Evolutionary conservation across 768 basidiomycete genomes (phyloP).

Genomic region (Suillus sp.): DNA sequence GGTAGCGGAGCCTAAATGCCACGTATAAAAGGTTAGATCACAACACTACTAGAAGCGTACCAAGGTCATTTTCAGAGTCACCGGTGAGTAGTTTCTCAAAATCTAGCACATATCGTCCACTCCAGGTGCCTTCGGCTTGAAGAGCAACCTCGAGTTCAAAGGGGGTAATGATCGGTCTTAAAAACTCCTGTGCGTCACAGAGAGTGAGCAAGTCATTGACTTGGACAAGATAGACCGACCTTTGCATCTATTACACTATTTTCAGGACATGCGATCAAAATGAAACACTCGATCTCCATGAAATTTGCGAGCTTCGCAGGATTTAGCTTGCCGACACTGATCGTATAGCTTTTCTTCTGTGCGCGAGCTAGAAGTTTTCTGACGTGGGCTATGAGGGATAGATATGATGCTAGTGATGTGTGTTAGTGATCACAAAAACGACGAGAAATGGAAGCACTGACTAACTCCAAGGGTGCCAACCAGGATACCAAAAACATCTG

Average conservation of each 20-base stretch:
- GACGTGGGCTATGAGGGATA: slow-evolving; percentile 83
- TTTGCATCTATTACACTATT: slow-evolving; percentile 82
- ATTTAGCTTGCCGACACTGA: slow-evolving; percentile 93
- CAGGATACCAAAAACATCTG: slow-evolving; percentile 93
- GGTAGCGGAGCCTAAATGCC: slow-evolving; percentile 13
- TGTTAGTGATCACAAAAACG: background rate
- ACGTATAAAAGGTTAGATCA: background rate
- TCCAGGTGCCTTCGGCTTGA: slow-evolving; percentile 69
- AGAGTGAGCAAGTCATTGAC: background rate
- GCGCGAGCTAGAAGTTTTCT: slow-evolving; percentile 64
- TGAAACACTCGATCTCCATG: slow-evolving; percentile 93
- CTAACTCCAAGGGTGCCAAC: slow-evolving; percentile 93
- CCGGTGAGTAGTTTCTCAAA: slow-evolving; percentile 59
- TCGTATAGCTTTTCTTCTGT: slow-evolving; percentile 90
- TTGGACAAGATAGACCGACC: slow-evolving; percentile 33
- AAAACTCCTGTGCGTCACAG: slow-evolving; percentile 67
- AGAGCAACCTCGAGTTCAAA: slow-evolving; percentile 87
- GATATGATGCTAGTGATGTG: slow-evolving; percentile 65
- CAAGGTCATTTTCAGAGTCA: slow-evolving; percentile 19
- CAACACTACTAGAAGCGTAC: slow-evolving; percentile 14
- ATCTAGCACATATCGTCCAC: slow-evolving; percentile 76
- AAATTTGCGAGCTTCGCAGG: slow-evolving; percentile 96
- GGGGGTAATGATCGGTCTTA: slow-evolving; percentile 90
- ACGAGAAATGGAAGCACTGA: slow-evolving; percentile 35
- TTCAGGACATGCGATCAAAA: slow-evolving; percentile 93